Base-by-base conservation (phyloP, 2,329 filamentous ascomycete genomes). In the Berkeleyomyces rouxiae region DNA sequence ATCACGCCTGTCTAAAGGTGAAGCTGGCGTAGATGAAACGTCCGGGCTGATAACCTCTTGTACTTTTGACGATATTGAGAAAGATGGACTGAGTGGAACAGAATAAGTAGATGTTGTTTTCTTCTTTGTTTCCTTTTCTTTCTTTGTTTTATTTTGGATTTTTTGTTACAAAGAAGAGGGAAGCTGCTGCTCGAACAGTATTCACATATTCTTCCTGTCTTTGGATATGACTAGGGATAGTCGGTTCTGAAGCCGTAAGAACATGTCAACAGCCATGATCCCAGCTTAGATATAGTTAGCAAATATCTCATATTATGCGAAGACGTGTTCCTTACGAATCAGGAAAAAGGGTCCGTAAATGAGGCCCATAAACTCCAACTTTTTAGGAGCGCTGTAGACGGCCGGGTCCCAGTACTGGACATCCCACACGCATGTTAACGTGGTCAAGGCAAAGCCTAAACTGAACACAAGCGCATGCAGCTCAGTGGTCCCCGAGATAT, bases 251-350 rank as follows among this genome's bases (percentile, higher is more conserved):
- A 83, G 70, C n/a, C 81, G 74, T 43, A 68, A 59, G 59, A 77
- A 80, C 81, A 83, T 83, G 66, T 83, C 81, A 31, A 75, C 67
- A 7, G 75, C 78, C 70, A 83, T 73, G 1, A 81, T 10, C 0
- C 73, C 66, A 11, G 81, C 81, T 83, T 58, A 3, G 9, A 33
- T 31, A 42, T 47, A 36, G 6, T 33, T 55, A 61, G 13, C n/a
- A 23, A 4, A 36, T 4, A n/a, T 53, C 64, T 36, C 68, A 63
- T 11, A 4, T 63, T 31, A 16, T 7, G 49, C n/a, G 11, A 13
- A 49, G 4, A 16, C 6, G 13, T 23, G 49, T 9, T 4, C 75
- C 80, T 77, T 67, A 83, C 81, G 79, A 59, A 83, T 70, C 1
- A 77, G 69, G 9, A 77, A 69, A 71, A 78, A 84, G 0, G 79